Evolutionary conservation across 345 rosid genomes (phyloP).

Genomic region (Acer negundo): DNA sequence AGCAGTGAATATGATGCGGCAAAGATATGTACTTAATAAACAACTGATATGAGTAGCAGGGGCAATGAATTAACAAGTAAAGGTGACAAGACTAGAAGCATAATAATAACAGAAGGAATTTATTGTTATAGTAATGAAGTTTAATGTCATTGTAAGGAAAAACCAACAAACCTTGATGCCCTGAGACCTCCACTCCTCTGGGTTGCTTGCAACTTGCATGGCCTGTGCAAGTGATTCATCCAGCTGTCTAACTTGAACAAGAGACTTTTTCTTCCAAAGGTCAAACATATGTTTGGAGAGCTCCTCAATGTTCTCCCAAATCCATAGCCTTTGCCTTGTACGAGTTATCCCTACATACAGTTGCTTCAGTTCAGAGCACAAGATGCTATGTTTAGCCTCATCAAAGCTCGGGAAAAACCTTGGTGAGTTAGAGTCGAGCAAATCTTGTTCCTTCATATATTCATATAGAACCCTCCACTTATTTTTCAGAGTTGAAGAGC

Average conservation of each 20-base stretch:
- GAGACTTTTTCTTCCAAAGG: slow-evolving; percentile 35
- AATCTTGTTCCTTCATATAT: slow-evolving; percentile 37
- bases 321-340: slow-evolving; percentile 56
- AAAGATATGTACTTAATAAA: too few species aligned
- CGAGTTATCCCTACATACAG: slow-evolving; percentile 56
- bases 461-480: slow-evolving; percentile 52
- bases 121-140: background rate
- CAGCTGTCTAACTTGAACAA: slow-evolving; percentile 39
- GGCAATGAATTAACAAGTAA: background rate
- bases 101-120: background rate
- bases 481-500: slow-evolving; percentile 45
- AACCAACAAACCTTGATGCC: slow-evolving; percentile 44
- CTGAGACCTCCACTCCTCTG: slow-evolving; percentile 47
- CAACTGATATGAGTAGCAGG: background rate
- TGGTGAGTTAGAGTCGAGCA: slow-evolving; percentile 28
- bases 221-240: slow-evolving; percentile 41
- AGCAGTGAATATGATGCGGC: background rate
- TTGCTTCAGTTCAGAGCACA: slow-evolving; percentile 55
- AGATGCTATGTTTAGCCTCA: slow-evolving; percentile 35
- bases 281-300: slow-evolving; percentile 40
- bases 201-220: slow-evolving; percentile 50
- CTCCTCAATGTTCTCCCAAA: slow-evolving; percentile 46
- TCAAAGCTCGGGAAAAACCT: slow-evolving; percentile 34
- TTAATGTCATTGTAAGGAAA: background rate
- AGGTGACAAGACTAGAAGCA: background rate